A percentile compares a stretch with the other conserved stretches of the same genome.
Conservation (phyloP, 495 filamentous ascomycete genomes). For the Aspergillus haitiensis region DNA sequence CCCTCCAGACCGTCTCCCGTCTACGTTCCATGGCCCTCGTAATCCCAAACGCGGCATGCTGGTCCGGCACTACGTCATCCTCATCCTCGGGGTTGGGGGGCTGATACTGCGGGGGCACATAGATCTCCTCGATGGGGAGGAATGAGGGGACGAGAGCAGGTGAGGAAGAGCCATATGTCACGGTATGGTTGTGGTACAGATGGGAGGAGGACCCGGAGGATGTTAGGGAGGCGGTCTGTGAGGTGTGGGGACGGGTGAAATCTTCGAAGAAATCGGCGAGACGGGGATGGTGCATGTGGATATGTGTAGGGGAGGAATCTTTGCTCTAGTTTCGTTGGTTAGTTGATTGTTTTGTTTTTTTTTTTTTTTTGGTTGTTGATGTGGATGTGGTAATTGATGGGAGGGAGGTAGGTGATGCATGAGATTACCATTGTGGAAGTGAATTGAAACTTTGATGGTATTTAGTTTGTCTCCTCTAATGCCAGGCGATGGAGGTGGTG, state of each 20-base stretch:
- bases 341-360: conserved; percentile 12
- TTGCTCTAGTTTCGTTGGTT: conserved; percentile 61
- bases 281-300: conserved; percentile 79
- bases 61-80: conserved; percentile 95
- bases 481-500: too few relatives aligned
- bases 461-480: too few relatives aligned
- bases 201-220: conserved; percentile 26
- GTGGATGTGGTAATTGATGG: not conserved
- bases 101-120: conserved; percentile 84
- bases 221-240: conserved; percentile 24
- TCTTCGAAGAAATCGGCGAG: conserved; percentile 93
- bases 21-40: conserved; percentile 67
- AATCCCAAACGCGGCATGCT: conserved; percentile 97
- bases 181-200: conserved; percentile 21
- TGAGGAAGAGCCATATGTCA: conserved; percentile 40
- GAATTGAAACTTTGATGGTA: too few relatives aligned
- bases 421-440: too few relatives aligned
- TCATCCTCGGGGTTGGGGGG: conserved; percentile 97
- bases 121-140: conserved; percentile 67
- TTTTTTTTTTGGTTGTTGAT: too few relatives aligned
- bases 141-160: conserved; percentile 44
- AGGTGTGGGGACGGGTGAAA: conserved; percentile 54
- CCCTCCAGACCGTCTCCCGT: conserved; percentile 79
- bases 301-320: conserved; percentile 81
- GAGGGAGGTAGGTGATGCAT: too few relatives aligned